These are phyloP conservation scores for Arthrinium phaeospermum DNA, from an alignment of 2,329 filamentous ascomycete genomes.

Conservation along the genomic window DNA sequence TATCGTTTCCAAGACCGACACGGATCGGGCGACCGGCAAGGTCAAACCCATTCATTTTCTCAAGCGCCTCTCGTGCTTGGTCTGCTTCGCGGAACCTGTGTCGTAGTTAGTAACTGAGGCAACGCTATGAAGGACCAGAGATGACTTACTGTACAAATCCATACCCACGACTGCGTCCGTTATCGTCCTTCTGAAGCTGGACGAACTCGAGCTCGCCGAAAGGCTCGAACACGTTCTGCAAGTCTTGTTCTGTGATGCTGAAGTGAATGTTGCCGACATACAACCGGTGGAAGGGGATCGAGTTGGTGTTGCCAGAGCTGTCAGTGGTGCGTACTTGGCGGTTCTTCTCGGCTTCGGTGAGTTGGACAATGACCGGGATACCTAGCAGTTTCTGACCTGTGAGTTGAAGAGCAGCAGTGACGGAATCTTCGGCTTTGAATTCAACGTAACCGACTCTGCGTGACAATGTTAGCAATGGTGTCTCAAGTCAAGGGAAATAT, in stretches of 20 bases:
- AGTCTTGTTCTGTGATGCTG: constrained; percentile 94
- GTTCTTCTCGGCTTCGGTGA: constrained; percentile 99
- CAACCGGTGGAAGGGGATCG: constrained; percentile 93
- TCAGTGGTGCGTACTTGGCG: constrained; percentile 89
- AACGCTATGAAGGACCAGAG: background rate
- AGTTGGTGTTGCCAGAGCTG: constrained; percentile 71
- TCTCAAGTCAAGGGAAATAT: background rate
- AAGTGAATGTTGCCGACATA: constrained; percentile 99
- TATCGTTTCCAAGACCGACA: constrained; percentile 99
- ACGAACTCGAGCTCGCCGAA: constrained; percentile 98
- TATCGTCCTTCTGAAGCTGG: constrained; percentile 95
- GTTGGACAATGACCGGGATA: constrained; percentile 97
- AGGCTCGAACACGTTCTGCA: constrained; percentile 95
- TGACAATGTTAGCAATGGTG: constrained; percentile 24
- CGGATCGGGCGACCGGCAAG: constrained; percentile 96
- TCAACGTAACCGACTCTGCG: constrained; percentile 97
- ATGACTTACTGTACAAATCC: constrained; percentile 93
- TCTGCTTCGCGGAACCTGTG: constrained; percentile 84
- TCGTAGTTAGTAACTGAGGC: constrained; percentile 41
- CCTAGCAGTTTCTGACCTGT: constrained; percentile 98
- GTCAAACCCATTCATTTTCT: constrained; percentile 99
- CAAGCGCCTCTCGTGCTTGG: constrained; percentile 90
- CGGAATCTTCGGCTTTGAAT: constrained; percentile 95
- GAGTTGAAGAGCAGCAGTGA: constrained; percentile 91
- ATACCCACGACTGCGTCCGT: constrained; percentile 88